Percentiles rank a stretch among this genome's conserved stretches.
These are phyloP conservation scores for Mucor circinelloides DNA, from an alignment of 371 early-diverging fungal species.

Conservation along the genomic window DNA sequence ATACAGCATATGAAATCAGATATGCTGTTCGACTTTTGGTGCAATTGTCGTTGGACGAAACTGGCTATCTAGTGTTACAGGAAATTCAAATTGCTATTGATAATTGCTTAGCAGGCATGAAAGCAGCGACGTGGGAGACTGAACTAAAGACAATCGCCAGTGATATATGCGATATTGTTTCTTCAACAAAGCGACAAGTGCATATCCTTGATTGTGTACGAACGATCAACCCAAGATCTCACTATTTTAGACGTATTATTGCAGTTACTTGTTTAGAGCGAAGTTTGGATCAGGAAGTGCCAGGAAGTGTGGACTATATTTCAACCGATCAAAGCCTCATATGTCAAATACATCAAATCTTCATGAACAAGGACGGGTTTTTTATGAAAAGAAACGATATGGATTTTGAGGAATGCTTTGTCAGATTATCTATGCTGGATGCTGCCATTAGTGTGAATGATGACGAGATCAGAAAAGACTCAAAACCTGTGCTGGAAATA, in stretches of 20 bases:
- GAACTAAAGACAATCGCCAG: conserved; percentile 25
- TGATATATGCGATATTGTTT: conserved; percentile 18
- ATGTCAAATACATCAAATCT: conserved; percentile 9
- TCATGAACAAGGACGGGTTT: conserved; percentile 21
- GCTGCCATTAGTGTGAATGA: conserved; percentile 35
- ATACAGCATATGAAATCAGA: conserved; percentile 22
- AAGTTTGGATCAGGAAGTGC: conserved; percentile 18
- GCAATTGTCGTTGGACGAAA: conserved; percentile 35
- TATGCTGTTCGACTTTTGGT: conserved; percentile 29
- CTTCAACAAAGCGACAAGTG: conserved; percentile 9
- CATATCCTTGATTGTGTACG: conserved; percentile 30
- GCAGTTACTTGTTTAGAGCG: conserved; percentile 23
- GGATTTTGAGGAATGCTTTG: conserved; percentile 28
- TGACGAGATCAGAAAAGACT: conserved; percentile 26
- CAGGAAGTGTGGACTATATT: conserved; percentile 14
- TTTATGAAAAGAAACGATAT: conserved; percentile 15
- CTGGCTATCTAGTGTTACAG: conserved; percentile 22
- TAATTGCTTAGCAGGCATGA: conserved; percentile 24
- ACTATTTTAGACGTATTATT: conserved; percentile 27
- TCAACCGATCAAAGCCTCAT: conserved; percentile 11
- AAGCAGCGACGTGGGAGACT: conserved; percentile 16
- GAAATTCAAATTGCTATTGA: conserved; percentile 39
- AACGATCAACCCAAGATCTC: conserved; percentile 26
- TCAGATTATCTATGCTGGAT: conserved; percentile 27
- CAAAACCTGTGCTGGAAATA: conserved; percentile 18